Percentiles rank a stretch among this genome's conserved stretches.
Conservation (phyloP, 2,329 filamentous ascomycete species). For the Graphiopsis chlorocephala region DNA sequence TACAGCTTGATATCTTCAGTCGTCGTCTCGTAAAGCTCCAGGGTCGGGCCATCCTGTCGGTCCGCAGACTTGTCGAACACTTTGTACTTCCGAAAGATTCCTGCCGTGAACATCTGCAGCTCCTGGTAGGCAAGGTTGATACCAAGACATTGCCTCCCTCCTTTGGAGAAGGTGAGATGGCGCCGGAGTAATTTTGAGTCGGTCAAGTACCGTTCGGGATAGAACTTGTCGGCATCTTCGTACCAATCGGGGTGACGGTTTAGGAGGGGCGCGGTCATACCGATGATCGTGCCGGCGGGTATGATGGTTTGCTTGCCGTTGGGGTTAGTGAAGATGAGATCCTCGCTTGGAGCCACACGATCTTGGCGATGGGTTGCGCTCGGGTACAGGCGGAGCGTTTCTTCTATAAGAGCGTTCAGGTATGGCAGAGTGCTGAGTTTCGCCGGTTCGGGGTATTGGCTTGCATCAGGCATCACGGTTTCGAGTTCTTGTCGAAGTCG, state of each 20-base stretch:
- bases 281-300: not conserved
- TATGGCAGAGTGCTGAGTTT: not conserved
- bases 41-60: not conserved
- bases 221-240: not conserved
- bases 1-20: not conserved
- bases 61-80: not conserved
- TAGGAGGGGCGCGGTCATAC: not conserved
- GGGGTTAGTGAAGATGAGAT: not conserved
- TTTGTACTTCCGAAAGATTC: constrained; percentile 15
- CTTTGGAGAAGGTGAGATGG: constrained; percentile 18
- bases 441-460: not conserved
- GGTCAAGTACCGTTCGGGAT: not conserved
- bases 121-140: constrained; percentile 19
- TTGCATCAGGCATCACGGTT: not conserved
- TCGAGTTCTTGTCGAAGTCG: not conserved
- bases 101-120: constrained; percentile 16
- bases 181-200: constrained; percentile 3
- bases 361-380: constrained; percentile 11
- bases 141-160: constrained; percentile 17
- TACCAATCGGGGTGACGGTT: not conserved
- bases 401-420: constrained; percentile 12
- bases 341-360: constrained; percentile 5
- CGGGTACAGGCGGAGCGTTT: constrained; percentile 13
- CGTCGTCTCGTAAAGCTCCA: not conserved
- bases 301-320: not conserved